These are phyloP conservation scores for Trichaptum fuscoviolaceum DNA, from an alignment of 768 basidiomycete species.

Conservation along the genomic window DNA sequence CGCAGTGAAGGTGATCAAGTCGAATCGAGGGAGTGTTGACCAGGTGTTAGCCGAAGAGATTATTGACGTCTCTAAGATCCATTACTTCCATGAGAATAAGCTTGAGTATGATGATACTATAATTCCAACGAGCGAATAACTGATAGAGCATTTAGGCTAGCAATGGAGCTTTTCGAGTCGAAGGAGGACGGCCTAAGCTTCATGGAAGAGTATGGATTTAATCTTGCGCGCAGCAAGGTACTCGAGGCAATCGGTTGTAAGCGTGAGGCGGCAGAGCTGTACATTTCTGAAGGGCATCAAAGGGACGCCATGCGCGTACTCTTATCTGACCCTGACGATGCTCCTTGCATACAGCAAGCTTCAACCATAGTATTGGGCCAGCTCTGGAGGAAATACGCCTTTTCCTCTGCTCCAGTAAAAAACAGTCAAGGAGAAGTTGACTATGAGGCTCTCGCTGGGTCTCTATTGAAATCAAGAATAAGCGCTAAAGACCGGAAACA, in stretches of 20 bases:
- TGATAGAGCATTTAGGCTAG: constrained; percentile 32
- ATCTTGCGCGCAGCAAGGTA: constrained; percentile 40
- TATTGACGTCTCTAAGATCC: constrained; percentile 38
- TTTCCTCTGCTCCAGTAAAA: constrained; percentile 24
- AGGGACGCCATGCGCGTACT: constrained; percentile 44
- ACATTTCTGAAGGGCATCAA: constrained; percentile 41
- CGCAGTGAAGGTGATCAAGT: constrained; percentile 41
- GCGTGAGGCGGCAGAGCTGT: constrained; percentile 47
- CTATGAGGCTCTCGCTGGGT: constrained; percentile 23
- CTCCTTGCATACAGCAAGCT: constrained; percentile 29
- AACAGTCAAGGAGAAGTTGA: constrained; percentile 4
- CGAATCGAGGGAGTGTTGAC: constrained; percentile 28
- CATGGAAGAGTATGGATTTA: constrained; percentile 48
- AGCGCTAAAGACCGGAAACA: constrained; percentile 3
- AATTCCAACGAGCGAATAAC: constrained; percentile 6
- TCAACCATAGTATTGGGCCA: constrained; percentile 34
- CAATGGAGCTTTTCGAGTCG: constrained; percentile 40
- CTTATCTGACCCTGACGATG: constrained; percentile 27
- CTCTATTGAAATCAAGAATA: constrained; percentile 12
- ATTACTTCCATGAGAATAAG: constrained; percentile 36
- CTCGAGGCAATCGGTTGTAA: constrained; percentile 37
- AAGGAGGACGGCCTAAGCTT: constrained; percentile 53
- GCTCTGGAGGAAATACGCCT: constrained; percentile 42
- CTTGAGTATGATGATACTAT: constrained; percentile 26
- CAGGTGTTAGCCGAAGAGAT: constrained; percentile 30